Evolutionary conservation across 768 basidiomycete species (phyloP).

Genomic region (Rhizopogon vesiculosus): DNA sequence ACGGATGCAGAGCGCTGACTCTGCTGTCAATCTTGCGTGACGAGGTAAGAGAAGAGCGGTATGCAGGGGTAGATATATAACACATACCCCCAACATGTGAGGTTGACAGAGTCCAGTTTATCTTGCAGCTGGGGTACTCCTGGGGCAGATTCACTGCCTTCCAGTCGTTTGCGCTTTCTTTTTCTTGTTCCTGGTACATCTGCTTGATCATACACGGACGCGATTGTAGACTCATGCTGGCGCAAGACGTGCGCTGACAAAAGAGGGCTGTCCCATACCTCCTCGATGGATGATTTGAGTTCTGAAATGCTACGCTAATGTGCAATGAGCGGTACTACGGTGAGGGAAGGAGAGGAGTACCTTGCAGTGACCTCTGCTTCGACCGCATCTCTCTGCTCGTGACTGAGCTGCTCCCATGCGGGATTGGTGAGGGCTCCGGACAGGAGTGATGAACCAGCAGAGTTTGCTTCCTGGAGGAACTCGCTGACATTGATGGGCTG

Average conservation of each 20-base stretch:
- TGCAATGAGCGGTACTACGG: background rate
- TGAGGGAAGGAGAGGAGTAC: slow-evolving; percentile 19
- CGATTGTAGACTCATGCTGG: slow-evolving; percentile 46
- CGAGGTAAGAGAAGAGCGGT: slow-evolving; percentile 1
- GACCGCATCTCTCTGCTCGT: slow-evolving; percentile 25
- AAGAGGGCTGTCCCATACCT: slow-evolving; percentile 49
- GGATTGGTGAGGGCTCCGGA: slow-evolving; percentile 2
- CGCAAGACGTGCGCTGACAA: slow-evolving; percentile 53
- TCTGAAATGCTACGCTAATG: slow-evolving; percentile 45
- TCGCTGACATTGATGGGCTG: slow-evolving; percentile 42
- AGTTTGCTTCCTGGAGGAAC: slow-evolving; percentile 36
- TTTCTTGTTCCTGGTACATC: slow-evolving; percentile 22
- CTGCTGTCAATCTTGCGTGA: slow-evolving; percentile 39
- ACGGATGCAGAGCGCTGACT: slow-evolving; percentile 59
- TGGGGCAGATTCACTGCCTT: slow-evolving; percentile 27
- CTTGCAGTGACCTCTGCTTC: slow-evolving; percentile 37
- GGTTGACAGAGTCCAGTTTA: slow-evolving; percentile 44
- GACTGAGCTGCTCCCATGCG: slow-evolving; percentile 20
- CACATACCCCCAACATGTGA: slow-evolving; percentile 61
- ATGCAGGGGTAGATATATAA: background rate
- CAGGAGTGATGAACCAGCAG: background rate
- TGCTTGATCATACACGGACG: slow-evolving; percentile 28
- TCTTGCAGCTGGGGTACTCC: slow-evolving; percentile 47
- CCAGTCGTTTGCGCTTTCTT: slow-evolving; percentile 32
- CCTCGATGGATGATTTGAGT: slow-evolving; percentile 37